Base-by-base conservation (phyloP, 2,329 filamentous ascomycete species). In the Monosporascus sp. region DNA sequence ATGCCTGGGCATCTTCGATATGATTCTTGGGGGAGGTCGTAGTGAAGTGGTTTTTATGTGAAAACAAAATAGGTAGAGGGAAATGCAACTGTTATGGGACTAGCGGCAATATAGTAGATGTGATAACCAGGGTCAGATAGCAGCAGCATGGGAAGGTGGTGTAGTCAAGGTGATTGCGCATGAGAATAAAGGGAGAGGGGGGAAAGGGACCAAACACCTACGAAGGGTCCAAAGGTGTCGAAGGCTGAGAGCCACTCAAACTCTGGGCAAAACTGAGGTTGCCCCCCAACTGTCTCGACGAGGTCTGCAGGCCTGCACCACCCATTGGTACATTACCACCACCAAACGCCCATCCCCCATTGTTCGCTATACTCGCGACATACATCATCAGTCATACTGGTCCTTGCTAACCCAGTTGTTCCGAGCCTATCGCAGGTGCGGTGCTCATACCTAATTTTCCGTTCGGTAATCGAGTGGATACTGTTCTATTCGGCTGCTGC, bases 181-280 rank as follows among this genome's bases (percentile, higher is more conserved):
- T 31, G 48, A 31, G 46, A 22, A 19, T 22, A 49, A 50, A 40
- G 50, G 14, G 44, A 43, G 24, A 20, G 17, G 17, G 14, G 14
- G 20, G 26, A 45, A 44, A 52, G 38, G 53, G 55, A 52, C 56
- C 44, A 54, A 61, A 61, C 61, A 85, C 84, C 72, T 81, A 87
- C 84, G 83, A 84, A 53, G 82, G 73, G 67, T 87, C 84, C 56
- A 87, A 71, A 43, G 83, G 78, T 58, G 83, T 83, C 61, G 80
- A 74, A 61, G 81, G 78, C 69, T 85, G 83, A 54, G 83, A 85
- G 57, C 81, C 81, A 64, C 78, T 79, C 64, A 87, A 73, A 65
- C 82, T 86, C 67, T 87, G 84, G 48, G 84, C 83, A 70, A 87
- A 87, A 69, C 83, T 87, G 55, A 84, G 73, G 68, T 80, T 84